Conservation (phyloP, 2,329 filamentous ascomycete species). For the Paecilomyces variotii region DNA sequence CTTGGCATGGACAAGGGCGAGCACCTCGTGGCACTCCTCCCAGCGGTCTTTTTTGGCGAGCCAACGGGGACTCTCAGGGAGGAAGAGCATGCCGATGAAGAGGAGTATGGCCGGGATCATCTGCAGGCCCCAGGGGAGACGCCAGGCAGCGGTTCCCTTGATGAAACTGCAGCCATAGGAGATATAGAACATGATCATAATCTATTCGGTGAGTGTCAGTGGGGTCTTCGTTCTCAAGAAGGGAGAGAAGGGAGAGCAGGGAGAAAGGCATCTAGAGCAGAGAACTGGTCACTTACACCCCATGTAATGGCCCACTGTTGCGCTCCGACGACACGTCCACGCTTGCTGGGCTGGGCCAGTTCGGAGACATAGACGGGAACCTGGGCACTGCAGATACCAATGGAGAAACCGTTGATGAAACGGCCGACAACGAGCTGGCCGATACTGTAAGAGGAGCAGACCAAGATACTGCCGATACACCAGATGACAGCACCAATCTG, state of each 20-base stretch:
- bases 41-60: slow-evolving; percentile 56
- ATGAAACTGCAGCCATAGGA: slow-evolving; percentile 56
- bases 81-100: slow-evolving; percentile 48
- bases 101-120: slow-evolving; percentile 48
- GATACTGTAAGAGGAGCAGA: slow-evolving; percentile 57
- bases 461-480: slow-evolving; percentile 51
- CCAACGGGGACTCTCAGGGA: slow-evolving; percentile 58
- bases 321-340: slow-evolving; percentile 57
- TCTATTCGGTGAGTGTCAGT: slow-evolving; percentile 22
- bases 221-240: not conserved
- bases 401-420: slow-evolving; percentile 62
- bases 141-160: slow-evolving; percentile 49
- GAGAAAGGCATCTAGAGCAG: too few relatives aligned
- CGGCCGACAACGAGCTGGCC: slow-evolving; percentile 65
- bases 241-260: not conserved
- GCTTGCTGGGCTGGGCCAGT: slow-evolving; percentile 49
- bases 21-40: slow-evolving; percentile 52
- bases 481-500: slow-evolving; percentile 46
- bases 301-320: slow-evolving; percentile 71
- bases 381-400: slow-evolving; percentile 65
- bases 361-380: slow-evolving; percentile 65
- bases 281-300: slow-evolving; percentile 28
- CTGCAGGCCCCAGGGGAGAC: slow-evolving; percentile 58
- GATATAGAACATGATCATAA: slow-evolving; percentile 62
- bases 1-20: slow-evolving; percentile 51